Evolutionary conservation across 768 basidiomycete genomes (phyloP), one percentile per base, ranked within the genome.

Genomic region (Suillus subalutaceus): DNA sequence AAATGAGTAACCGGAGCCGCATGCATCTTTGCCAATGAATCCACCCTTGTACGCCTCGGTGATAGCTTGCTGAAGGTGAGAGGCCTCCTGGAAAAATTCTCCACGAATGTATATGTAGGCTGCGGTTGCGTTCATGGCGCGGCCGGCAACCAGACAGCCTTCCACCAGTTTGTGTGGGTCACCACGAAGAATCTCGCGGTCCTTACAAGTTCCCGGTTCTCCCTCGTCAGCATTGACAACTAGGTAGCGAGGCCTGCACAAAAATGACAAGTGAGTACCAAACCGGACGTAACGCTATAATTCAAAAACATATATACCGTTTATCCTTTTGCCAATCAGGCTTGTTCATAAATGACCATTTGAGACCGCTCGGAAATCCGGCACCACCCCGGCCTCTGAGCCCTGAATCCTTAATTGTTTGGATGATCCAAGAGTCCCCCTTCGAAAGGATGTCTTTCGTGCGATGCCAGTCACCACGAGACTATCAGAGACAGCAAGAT

Each of bases 21-120:
- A 99, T 0, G 96, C 91, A 75, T 97, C 85, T 78, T 92, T 91
- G 65, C 97, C 97, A 65, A 99, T 79, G 63, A 94, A 82, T 6
- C 96, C 96, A 44, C 89, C 89, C 61, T 88, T 88, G 82, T 99
- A 98, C 3, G 97, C 96, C 74, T 98, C 96, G 70, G 89, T 85
- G 79, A 99, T 97, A 63, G 97, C 97, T 76, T 96, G 93, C 77
- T 96, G 93, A 48, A 98, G 86, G 77, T 97, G 96, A 0, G 88
- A 85, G 0, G 96, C 96, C 78, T 98, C 97, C 77, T 96, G 94
- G 79, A 91, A 89, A 81, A 99, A 99, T 78, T 99, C 97, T 70
- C 97, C 97, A 67, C 97, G 96, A 73, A 99, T 95, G 81, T 99
- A 99, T 79, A 99, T 99, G 84, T 99, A 99, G n/a, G 97, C 97